Evolutionary conservation across 2,329 filamentous ascomycete genomes (phyloP), one percentile per base, ranked within the genome.

Genomic region (Fusarium tricinctum): DNA sequence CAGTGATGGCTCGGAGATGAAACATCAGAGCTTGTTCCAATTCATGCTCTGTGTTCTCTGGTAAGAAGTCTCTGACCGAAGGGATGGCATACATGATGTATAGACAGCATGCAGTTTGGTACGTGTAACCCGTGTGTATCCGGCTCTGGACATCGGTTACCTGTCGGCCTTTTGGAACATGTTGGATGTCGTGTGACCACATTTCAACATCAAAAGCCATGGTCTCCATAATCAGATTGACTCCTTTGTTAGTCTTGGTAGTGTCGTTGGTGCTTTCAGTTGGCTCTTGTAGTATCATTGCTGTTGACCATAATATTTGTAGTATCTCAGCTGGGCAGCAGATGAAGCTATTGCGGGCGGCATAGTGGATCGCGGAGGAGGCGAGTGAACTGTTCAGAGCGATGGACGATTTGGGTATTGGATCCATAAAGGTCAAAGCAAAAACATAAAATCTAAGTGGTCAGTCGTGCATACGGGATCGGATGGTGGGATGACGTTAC

Each of bases 321-420:
- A 62, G 10, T 14, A 62, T 53, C 12, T 62, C 58, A 13, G 58
- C 45, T 14, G 55, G 58, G 2, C 58, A 62, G 26, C 58, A 62
- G 2, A 62, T 62, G 5, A 52, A 62, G 5, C 58, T 62, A 13
- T 62, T 62, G 6, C 44, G 35, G 28, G 58, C 57, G 12, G 55
- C 58, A 28, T 43, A 60, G 15, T 58, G 55, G 3, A 62, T 62
- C 5, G 57, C 55, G 2, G 58, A 46, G 14, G 58, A 45, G 13
- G 58, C 45, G 14, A 52, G 40, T 13, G 45, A 20, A 1, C 26
- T 30, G 6, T 62, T 28, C 2, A 51, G 57, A 6, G 22, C 57
- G 8, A 50, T 12, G 6, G 23, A 33, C 0, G 49, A 52, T n/a
- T 49, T 46, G 2, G 52, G 52, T 8, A 45, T 23, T 8, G 45